Percentiles rank a stretch among this genome's conserved stretches.
Conservation (phyloP, 2,329 filamentous ascomycete genomes). For the Diatrype stigma region DNA sequence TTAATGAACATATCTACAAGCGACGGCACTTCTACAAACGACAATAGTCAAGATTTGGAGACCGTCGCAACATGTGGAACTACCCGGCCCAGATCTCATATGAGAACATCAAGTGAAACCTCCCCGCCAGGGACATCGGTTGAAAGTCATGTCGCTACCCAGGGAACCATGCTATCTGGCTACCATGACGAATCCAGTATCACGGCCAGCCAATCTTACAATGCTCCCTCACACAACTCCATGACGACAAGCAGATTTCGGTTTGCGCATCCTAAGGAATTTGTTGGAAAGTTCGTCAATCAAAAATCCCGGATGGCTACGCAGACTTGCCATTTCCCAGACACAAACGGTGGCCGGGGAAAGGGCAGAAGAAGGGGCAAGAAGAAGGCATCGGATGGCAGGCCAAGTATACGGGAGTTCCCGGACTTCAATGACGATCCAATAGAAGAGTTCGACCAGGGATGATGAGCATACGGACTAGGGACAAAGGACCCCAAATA, state of each 20-base stretch:
- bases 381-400: slow-evolving; percentile 17
- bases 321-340: not conserved
- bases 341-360: not conserved
- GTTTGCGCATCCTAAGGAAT: slow-evolving; percentile 21
- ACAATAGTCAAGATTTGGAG: not conserved
- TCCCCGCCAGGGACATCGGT: slow-evolving; percentile 2
- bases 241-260: slow-evolving; percentile 6
- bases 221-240: slow-evolving; percentile 6
- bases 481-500: not conserved
- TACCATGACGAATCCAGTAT: not conserved
- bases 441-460: slow-evolving; percentile 22
- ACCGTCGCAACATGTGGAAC: slow-evolving; percentile 10
- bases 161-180: slow-evolving; percentile 13
- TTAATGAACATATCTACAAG: not conserved
- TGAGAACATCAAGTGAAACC: not conserved
- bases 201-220: slow-evolving; percentile 13
- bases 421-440: slow-evolving; percentile 26
- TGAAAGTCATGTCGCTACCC: slow-evolving; percentile 15
- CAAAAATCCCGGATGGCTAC: not conserved
- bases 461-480: not conserved
- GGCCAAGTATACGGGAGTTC: slow-evolving; percentile 24
- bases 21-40: not conserved
- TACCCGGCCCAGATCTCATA: not conserved
- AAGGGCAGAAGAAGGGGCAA: slow-evolving; percentile 13
- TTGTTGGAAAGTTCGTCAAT: slow-evolving; percentile 21